These are phyloP conservation scores for Taphrina populina DNA, from an alignment of 1,139 yeast genomes.

Conservation along the genomic window DNA sequence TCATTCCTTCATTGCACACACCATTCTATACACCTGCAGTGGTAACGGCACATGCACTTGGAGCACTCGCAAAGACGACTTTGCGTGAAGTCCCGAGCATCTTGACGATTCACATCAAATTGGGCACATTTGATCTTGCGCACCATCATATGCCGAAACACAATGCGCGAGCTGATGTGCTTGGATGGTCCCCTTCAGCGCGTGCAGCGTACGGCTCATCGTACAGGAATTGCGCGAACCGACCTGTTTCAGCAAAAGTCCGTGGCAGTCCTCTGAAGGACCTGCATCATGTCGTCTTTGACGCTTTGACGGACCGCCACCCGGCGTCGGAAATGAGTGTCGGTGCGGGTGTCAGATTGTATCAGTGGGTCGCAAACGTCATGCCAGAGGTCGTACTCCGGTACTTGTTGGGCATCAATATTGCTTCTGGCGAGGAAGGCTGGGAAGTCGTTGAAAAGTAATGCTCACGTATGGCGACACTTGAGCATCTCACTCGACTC, in stretches of 20 bases:
- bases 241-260: slow-evolving; percentile 10
- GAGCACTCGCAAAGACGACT: slow-evolving; percentile 13
- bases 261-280: slow-evolving; percentile 25
- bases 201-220: slow-evolving; percentile 23
- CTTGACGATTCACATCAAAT: slow-evolving; percentile 18
- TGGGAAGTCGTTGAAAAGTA: slow-evolving; percentile 24
- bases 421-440: slow-evolving; percentile 16
- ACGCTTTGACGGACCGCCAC: slow-evolving; percentile 18
- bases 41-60: slow-evolving; percentile 21
- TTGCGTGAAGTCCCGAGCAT: slow-evolving; percentile 27
- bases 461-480: too few relatives aligned
- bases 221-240: slow-evolving; percentile 11
- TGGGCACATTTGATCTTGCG: slow-evolving; percentile 30
- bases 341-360: slow-evolving; percentile 22
- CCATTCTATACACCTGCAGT: slow-evolving; percentile 23
- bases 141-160: slow-evolving; percentile 11
- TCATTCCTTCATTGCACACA: slow-evolving; percentile 23
- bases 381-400: slow-evolving; percentile 24
- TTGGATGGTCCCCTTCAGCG: slow-evolving; percentile 21
- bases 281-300: slow-evolving; percentile 30
- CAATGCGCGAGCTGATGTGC: slow-evolving; percentile 9
- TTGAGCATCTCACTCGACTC: too few relatives aligned
- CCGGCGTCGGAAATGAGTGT: slow-evolving; percentile 9
- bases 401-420: slow-evolving; percentile 9
- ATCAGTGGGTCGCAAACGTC: slow-evolving; percentile 15